Evolutionary conservation across 2,329 filamentous ascomycete species (phyloP).

Genomic region (Colletotrichum sansevieriae): DNA sequence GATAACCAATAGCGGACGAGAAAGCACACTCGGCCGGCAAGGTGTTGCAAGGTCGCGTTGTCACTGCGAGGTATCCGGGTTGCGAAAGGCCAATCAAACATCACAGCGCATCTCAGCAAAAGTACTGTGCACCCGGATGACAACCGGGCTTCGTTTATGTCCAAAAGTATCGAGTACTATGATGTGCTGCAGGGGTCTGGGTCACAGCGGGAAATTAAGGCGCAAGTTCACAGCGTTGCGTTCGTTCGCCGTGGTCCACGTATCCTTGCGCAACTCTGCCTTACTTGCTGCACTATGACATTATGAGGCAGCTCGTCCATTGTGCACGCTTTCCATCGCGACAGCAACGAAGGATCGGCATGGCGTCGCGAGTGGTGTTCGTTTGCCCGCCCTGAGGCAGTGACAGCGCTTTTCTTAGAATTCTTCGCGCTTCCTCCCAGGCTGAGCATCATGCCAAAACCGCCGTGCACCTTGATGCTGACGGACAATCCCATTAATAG

Average conservation of each 20-base stretch:
- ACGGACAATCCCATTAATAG: constrained; percentile 12
- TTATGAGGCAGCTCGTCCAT: neutral
- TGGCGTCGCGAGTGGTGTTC: constrained; percentile 14
- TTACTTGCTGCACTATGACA: constrained; percentile 13
- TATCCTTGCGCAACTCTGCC: constrained; percentile 23
- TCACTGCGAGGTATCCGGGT: constrained; percentile 34
- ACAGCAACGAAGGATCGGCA: constrained; percentile 38
- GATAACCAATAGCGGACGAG: constrained; percentile 10
- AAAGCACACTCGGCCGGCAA: constrained; percentile 22
- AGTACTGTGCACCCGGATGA: neutral
- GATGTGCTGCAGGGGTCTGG: constrained; percentile 16
- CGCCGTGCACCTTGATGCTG: constrained; percentile 13
- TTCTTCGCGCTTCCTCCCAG: neutral
- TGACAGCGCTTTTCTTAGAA: constrained; percentile 40
- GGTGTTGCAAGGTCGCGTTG: constrained; percentile 12
- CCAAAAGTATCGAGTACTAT: neutral
- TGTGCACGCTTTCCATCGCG: constrained; percentile 25
- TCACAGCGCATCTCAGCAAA: neutral
- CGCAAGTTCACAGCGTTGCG: constrained; percentile 41
- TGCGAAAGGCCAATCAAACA: constrained; percentile 9
- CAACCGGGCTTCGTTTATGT: too few relatives aligned
- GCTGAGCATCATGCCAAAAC: constrained; percentile 8
- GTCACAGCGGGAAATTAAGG: constrained; percentile 41
- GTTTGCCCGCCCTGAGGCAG: constrained; percentile 30
- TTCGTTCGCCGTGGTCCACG: constrained; percentile 24